A percentile compares a stretch with the other conserved stretches of the same genome.
Conservation (phyloP, 306 rosid genomes). For the Inga oerstediana region DNA sequence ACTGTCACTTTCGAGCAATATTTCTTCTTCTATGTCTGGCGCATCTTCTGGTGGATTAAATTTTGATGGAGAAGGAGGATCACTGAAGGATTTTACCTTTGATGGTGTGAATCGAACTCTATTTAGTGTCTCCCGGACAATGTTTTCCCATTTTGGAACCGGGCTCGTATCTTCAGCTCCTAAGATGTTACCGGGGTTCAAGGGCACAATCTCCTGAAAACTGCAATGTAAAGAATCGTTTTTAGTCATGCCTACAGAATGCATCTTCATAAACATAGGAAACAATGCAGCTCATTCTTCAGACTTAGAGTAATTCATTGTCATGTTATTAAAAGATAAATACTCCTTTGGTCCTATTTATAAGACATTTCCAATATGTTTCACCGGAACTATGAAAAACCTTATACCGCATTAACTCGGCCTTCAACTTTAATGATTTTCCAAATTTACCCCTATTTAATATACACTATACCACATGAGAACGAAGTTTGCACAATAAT, state of each 20-base stretch:
- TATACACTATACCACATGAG: too few species aligned
- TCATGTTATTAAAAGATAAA: background rate
- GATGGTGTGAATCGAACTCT: constrained; percentile 51
- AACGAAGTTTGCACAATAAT: too few species aligned
- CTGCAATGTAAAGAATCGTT: constrained; percentile 49
- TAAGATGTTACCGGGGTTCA: constrained; percentile 89
- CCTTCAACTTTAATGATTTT: too few species aligned
- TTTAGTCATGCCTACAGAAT: constrained; percentile 29
- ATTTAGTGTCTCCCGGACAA: constrained; percentile 80
- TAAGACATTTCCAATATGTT: too few species aligned
- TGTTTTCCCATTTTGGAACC: constrained; percentile 81
- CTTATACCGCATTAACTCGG: too few species aligned
- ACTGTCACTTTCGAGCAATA: constrained; percentile 74
- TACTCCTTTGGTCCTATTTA: background rate
- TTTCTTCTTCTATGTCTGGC: constrained; percentile 84
- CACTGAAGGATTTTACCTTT: constrained; percentile 83
- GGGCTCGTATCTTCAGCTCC: constrained; percentile 96
- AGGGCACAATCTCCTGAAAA: constrained; percentile 98
- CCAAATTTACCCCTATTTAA: too few species aligned
- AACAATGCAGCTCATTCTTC: background rate
- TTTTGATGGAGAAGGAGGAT: constrained; percentile 97
- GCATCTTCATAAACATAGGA: constrained; percentile 6
- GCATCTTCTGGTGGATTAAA: constrained; percentile 71
- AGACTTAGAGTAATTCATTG: background rate
- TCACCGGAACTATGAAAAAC: too few species aligned